A percentile compares a stretch with the other conserved stretches of the same genome.
Conservation (phyloP, 495 filamentous ascomycete species). For the Evernia prunastri region DNA sequence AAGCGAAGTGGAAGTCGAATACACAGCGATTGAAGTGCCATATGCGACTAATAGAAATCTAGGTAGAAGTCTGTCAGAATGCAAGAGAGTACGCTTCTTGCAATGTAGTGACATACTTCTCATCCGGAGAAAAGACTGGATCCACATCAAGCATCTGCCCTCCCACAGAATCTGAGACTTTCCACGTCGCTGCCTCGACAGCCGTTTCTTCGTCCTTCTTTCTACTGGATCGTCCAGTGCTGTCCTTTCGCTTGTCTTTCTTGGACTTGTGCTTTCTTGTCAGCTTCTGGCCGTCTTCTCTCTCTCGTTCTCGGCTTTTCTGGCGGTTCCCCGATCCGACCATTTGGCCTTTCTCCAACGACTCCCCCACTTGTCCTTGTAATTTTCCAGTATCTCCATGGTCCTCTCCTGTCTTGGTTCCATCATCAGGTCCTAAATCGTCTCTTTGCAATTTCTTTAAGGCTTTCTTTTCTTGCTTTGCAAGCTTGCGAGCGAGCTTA, state of each 20-base stretch:
- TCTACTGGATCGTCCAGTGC: neutral
- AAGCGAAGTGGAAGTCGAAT: constrained; percentile 72
- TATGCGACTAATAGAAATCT: constrained; percentile 66
- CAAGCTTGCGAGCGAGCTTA: neutral
- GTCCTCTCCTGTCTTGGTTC: neutral
- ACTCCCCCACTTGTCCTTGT: neutral
- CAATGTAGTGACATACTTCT: constrained; percentile 54
- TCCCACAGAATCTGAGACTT: constrained; percentile 53
- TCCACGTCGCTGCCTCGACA: constrained; percentile 39
- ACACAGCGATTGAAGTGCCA: constrained; percentile 63
- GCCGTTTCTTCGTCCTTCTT: neutral
- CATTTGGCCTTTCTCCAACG: neutral
- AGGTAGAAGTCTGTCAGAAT: constrained; percentile 27
- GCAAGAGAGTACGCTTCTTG: constrained; percentile 14
- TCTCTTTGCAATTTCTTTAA: neutral
- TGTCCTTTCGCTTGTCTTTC: constrained; percentile 1
- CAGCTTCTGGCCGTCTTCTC: neutral
- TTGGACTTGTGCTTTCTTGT: neutral
- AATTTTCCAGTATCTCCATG: neutral
- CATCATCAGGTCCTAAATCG: neutral
- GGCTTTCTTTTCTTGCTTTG: neutral
- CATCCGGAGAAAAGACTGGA: constrained; percentile 70
- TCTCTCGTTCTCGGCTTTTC: neutral
- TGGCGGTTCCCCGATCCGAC: neutral
- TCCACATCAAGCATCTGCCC: constrained; percentile 68